Evolutionary conservation across 2,329 filamentous ascomycete genomes (phyloP).

Genomic region (Chaetomiaceae sp.): DNA sequence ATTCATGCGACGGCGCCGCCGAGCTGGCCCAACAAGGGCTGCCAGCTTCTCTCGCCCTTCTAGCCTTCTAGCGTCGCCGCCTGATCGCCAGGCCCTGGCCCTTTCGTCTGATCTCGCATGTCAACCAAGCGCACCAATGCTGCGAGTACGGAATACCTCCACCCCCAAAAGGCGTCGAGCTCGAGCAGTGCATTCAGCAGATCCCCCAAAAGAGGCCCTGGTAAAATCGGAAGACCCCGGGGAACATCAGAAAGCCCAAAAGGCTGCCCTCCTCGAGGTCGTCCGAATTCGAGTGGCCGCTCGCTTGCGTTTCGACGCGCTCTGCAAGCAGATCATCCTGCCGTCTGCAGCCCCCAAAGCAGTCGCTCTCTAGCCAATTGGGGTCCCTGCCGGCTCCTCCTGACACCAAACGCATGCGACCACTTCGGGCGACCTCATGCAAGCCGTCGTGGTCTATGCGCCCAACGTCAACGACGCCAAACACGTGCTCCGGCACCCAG

Average conservation of each 20-base stretch:
- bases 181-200: too few relatives aligned
- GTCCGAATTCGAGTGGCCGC: too few relatives aligned
- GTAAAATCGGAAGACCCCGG: too few relatives aligned
- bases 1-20: conserved; percentile 6
- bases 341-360: conserved; percentile 12
- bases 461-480: conserved; percentile 16
- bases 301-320: conserved; percentile 4
- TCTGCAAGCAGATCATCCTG: conserved; percentile 7
- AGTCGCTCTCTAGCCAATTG: conserved; percentile 22
- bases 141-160: too few relatives aligned
- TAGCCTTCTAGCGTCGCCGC: neutral
- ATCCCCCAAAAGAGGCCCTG: too few relatives aligned
- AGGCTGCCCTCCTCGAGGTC: too few relatives aligned
- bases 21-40: neutral
- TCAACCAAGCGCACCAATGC: too few relatives aligned
- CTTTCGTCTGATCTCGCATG: too few relatives aligned
- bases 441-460: conserved; percentile 23
- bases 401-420: conserved; percentile 26
- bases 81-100: neutral
- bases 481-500: neutral
- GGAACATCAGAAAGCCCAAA: too few relatives aligned
- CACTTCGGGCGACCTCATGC: conserved; percentile 20
- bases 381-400: conserved; percentile 21
- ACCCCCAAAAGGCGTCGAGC: too few relatives aligned
- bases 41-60: neutral